These are phyloP conservation scores for Eutrema salsugineum DNA, from an alignment of 441 rosid genomes.

Conservation along the genomic window DNA sequence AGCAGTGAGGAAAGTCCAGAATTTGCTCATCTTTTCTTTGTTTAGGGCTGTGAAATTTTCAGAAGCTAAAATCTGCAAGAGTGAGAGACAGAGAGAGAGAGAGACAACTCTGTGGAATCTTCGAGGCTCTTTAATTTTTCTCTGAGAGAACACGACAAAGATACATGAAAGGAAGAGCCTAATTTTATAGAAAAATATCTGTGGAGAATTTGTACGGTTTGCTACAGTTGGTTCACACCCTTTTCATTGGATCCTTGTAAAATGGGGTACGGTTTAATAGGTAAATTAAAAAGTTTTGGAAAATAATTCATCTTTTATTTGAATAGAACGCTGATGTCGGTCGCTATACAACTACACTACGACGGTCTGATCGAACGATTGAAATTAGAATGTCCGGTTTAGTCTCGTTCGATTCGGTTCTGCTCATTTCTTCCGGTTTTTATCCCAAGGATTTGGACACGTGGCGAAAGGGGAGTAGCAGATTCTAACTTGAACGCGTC, in stretches of 20 bases:
- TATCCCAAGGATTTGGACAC: conserved; percentile 15
- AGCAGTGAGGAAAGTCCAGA: conserved; percentile 60
- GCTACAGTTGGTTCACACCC: conserved; percentile 22
- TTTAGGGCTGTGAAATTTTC: background rate
- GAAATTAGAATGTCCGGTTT: background rate
- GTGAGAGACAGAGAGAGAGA: background rate
- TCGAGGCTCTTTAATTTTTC: conserved; percentile 16
- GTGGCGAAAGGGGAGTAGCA: conserved; percentile 37
- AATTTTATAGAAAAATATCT: conserved; percentile 22
- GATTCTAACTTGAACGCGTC: conserved; percentile 43
- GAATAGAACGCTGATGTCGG: conserved; percentile 1
- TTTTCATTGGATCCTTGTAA: conserved; percentile 9
- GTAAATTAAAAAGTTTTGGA: background rate
- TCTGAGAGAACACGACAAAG: conserved; percentile 11
- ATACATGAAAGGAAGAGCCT: background rate
- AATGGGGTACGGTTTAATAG: background rate
- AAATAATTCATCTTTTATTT: background rate
- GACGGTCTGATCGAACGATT: background rate
- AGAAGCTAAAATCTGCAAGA: background rate
- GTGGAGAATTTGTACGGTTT: conserved; percentile 3
- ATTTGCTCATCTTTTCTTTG: conserved; percentile 43
- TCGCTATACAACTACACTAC: background rate
- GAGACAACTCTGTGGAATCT: background rate
- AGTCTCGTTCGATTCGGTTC: background rate
- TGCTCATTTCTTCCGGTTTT: background rate